Conservation (phyloP, 2,329 filamentous ascomycete genomes). For the Penicillium sp. region DNA sequence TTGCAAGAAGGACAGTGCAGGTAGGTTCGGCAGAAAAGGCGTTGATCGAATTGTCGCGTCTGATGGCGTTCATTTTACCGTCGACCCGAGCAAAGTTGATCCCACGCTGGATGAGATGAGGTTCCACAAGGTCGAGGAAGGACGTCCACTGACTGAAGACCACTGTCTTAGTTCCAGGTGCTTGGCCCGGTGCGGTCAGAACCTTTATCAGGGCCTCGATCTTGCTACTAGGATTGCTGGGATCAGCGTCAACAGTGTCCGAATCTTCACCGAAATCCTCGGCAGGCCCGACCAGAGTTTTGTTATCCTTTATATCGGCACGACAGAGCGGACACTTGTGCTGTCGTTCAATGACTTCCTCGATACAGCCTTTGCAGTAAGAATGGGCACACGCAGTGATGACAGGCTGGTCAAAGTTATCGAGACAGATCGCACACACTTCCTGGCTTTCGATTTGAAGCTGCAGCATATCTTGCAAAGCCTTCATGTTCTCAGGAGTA, state of each 20-base stretch:
- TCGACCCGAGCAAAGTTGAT: constrained; percentile 73
- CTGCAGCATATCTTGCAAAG: constrained; percentile 73
- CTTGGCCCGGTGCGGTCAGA: constrained; percentile 66
- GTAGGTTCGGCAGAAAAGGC: constrained; percentile 65
- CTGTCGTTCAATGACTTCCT: constrained; percentile 70
- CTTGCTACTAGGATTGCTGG: constrained; percentile 72
- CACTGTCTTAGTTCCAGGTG: constrained; percentile 69
- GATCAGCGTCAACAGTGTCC: constrained; percentile 56
- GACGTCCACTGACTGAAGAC: constrained; percentile 82
- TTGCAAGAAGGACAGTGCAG: constrained; percentile 76
- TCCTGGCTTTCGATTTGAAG: constrained; percentile 78
- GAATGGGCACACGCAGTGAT: constrained; percentile 84
- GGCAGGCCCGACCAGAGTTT: constrained; percentile 66
- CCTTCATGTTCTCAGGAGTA: constrained; percentile 68
- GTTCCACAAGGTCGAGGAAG: constrained; percentile 72
- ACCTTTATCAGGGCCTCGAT: constrained; percentile 77
- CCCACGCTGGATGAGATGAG: constrained; percentile 60
- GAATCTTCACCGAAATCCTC: constrained; percentile 54
- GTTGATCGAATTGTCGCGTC: constrained; percentile 70
- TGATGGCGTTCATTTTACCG: constrained; percentile 69
- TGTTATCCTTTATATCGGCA: constrained; percentile 60
- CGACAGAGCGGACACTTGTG: constrained; percentile 85
- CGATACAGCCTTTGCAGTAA: constrained; percentile 74
- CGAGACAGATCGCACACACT: constrained; percentile 79
- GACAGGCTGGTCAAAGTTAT: constrained; percentile 67